Conservation (phyloP, 2,329 filamentous ascomycete species). For the Pezicula neosporulosa region DNA sequence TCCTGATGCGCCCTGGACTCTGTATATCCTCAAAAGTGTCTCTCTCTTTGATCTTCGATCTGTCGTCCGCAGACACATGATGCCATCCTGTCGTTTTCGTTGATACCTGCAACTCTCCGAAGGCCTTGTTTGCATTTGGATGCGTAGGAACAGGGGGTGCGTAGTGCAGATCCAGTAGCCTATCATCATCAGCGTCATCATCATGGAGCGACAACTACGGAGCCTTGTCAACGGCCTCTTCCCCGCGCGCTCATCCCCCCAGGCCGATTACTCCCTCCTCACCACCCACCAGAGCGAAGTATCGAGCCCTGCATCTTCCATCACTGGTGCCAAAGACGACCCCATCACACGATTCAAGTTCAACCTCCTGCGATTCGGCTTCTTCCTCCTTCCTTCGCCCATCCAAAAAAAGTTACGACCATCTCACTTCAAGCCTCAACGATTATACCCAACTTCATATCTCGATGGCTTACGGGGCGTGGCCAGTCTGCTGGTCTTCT, state of each 20-base stretch:
- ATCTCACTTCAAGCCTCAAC: slow-evolving; percentile 1
- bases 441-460: slow-evolving; percentile 34
- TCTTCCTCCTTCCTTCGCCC: slow-evolving; percentile 21
- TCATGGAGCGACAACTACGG: not conserved
- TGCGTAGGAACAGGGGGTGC: not conserved
- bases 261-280: not conserved
- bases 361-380: slow-evolving; percentile 3
- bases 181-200: not conserved
- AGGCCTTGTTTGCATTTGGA: too few relatives aligned
- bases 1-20: too few relatives aligned
- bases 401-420: slow-evolving; percentile 20
- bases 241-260: not conserved
- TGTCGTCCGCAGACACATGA: too few relatives aligned
- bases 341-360: not conserved
- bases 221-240: not conserved
- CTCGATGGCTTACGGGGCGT: slow-evolving; percentile 42
- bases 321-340: not conserved
- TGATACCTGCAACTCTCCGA: too few relatives aligned
- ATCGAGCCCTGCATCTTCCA: not conserved
- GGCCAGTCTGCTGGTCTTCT: slow-evolving; percentile 39
- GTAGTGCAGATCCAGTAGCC: not conserved
- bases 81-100: too few relatives aligned
- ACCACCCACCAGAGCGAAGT: not conserved
- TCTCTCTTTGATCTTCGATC: too few relatives aligned
- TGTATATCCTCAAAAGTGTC: too few relatives aligned